Percentiles rank a stretch among this genome's conserved stretches.
Evolutionary conservation across 169 alveolate genomes (phyloP).

Genomic region (Eimeria mitis): DNA sequence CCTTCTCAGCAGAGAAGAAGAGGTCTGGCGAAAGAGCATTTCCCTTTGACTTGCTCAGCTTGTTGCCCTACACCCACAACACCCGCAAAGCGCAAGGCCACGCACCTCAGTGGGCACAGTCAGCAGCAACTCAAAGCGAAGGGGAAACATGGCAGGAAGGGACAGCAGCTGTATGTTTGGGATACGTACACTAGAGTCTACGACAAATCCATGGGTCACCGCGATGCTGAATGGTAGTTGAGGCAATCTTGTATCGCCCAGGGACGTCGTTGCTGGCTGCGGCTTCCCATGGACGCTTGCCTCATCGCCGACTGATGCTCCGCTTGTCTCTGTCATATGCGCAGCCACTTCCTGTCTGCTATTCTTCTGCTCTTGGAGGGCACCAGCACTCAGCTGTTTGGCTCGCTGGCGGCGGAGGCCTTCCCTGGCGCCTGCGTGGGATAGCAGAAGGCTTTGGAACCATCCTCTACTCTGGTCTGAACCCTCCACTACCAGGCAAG

Average conservation of each 20-base stretch:
- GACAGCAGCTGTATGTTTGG: not conserved
- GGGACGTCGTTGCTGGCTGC: not conserved
- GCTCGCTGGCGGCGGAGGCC: conserved; percentile 36
- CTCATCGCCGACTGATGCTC: not conserved
- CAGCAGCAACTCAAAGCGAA: not conserved
- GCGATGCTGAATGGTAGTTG: conserved; percentile 94
- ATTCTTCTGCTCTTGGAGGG: not conserved
- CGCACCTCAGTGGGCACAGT: not conserved
- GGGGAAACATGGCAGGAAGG: not conserved
- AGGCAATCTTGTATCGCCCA: conserved; percentile 54
- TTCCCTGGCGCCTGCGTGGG: conserved; percentile 81
- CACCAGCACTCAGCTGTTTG: not conserved
- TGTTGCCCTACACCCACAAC: conserved; percentile 90
- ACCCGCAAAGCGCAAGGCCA: not conserved
- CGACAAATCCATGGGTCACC: conserved; percentile 96
- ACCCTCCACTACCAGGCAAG: conserved; percentile 88
- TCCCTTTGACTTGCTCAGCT: conserved; percentile 97
- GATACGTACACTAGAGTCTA: conserved; percentile 86
- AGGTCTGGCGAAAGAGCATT: conserved; percentile 92
- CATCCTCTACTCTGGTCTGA: conserved; percentile 93
- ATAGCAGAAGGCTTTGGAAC: conserved; percentile 90
- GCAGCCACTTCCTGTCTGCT: not conserved
- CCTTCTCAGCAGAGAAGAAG: conserved; percentile 68
- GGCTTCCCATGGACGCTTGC: not conserved
- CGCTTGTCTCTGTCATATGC: not conserved